phyloP scores from a whole-genome alignment of 1,284 basidiomycete species.

The Athelia sp. region DNA sequence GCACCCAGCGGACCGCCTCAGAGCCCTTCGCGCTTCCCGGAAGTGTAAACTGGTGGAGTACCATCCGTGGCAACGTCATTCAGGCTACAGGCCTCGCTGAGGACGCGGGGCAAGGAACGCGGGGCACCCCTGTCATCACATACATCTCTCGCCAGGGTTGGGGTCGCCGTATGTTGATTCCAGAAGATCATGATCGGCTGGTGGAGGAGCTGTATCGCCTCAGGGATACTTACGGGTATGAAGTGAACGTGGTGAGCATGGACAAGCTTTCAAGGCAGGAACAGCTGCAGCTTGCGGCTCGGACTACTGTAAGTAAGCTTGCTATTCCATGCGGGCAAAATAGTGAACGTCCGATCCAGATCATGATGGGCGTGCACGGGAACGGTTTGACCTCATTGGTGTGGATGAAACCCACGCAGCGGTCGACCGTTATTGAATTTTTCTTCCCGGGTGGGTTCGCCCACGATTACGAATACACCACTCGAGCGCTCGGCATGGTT shows the following conservation, averaged over 20 bases:
- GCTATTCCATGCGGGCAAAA: background rate
- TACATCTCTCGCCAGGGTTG: constrained; percentile 84
- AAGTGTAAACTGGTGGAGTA: constrained; percentile 77
- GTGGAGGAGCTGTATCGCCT: constrained; percentile 61
- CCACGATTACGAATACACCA: constrained; percentile 80
- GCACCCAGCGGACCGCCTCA: constrained; percentile 71
- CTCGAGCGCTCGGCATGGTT: constrained; percentile 75
- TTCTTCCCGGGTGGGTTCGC: constrained; percentile 85
- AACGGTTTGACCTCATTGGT: constrained; percentile 79
- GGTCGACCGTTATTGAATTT: constrained; percentile 84
- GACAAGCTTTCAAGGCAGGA: constrained; percentile 76
- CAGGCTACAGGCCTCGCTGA: constrained; percentile 59
- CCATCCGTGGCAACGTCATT: constrained; percentile 68
- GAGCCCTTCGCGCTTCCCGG: constrained; percentile 72
- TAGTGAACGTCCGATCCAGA: constrained; percentile 33
- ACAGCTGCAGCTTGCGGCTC: constrained; percentile 71
- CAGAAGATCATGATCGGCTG: constrained; percentile 61
- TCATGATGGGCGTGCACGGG: constrained; percentile 86
- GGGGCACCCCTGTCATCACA: constrained; percentile 66
- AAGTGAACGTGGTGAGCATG: constrained; percentile 81
- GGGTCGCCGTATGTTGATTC: constrained; percentile 71
- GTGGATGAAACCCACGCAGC: constrained; percentile 79
- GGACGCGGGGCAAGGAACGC: constrained; percentile 30
- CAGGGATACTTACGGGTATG: constrained; percentile 69
- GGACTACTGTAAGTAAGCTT: constrained; percentile 64